A percentile compares a stretch with the other conserved stretches of the same genome.
These are phyloP conservation scores for Chytriomyces sp. DNA, from an alignment of 192 early-diverging fungal species.

Conservation along the genomic window DNA sequence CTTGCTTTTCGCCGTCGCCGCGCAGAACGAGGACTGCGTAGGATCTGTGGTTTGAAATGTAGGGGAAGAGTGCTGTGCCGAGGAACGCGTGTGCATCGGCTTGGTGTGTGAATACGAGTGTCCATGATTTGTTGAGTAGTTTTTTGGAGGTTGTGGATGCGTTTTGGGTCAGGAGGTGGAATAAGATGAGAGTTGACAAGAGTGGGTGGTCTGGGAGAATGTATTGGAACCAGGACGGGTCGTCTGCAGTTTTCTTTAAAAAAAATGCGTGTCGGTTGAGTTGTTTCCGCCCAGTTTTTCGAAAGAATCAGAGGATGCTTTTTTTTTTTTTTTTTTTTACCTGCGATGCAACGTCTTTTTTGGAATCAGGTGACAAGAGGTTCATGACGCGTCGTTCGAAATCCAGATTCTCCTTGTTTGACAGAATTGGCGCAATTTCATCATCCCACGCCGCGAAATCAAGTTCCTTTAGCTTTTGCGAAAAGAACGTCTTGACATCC, in stretches of 20 bases:
- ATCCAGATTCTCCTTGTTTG: not conserved
- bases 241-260: not conserved
- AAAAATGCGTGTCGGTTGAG: slow-evolving; percentile 8
- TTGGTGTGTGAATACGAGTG: slow-evolving; percentile 28
- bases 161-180: slow-evolving; percentile 9
- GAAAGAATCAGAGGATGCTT: no score
- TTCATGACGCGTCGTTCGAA: slow-evolving; percentile 1
- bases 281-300: not conserved
- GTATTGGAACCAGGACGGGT: not conserved
- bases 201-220: slow-evolving; percentile 34
- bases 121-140: slow-evolving; percentile 4
- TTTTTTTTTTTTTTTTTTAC: no score
- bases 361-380: slow-evolving; percentile 12
- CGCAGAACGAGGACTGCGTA: slow-evolving; percentile 30
- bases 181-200: slow-evolving; percentile 15
- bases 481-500: slow-evolving; percentile 34
- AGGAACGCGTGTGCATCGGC: slow-evolving; percentile 8
- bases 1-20: slow-evolving; percentile 2
- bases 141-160: not conserved
- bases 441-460: slow-evolving; percentile 21
- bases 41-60: slow-evolving; percentile 10
- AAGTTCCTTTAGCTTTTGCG: not conserved
- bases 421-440: slow-evolving; percentile 20
- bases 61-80: not conserved
- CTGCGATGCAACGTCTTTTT: not conserved